These are phyloP conservation scores for Monilinia laxa DNA, from an alignment of 2,329 filamentous ascomycete species.

Conservation along the genomic window DNA sequence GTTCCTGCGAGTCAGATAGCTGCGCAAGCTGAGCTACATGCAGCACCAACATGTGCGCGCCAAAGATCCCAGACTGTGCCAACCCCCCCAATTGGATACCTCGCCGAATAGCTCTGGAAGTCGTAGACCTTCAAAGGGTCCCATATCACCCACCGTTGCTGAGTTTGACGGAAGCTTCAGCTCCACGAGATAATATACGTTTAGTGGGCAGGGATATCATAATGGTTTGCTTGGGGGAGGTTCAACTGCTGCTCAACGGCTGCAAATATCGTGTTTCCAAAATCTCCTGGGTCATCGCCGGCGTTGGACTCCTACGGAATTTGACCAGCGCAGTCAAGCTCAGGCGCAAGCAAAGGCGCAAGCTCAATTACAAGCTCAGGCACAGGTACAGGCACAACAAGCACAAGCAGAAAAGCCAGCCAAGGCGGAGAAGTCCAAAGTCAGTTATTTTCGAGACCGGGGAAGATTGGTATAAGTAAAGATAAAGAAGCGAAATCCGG, in stretches of 20 bases:
- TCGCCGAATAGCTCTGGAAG: conserved; percentile 30
- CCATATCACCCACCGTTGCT: conserved; percentile 62
- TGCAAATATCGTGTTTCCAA: conserved; percentile 68
- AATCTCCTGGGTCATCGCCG: conserved; percentile 46
- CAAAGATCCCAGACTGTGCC: conserved; percentile 76
- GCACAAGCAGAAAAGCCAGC: conserved; percentile 55
- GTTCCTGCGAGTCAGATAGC: conserved; percentile 74
- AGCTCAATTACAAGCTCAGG: conserved; percentile 3
- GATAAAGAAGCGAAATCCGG: conserved; percentile 64
- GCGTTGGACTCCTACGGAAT: conserved; percentile 40
- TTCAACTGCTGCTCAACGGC: conserved; percentile 68
- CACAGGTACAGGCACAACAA: not conserved
- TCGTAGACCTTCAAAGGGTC: conserved; percentile 43
- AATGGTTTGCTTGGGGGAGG: conserved; percentile 62
- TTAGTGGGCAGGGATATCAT: conserved; percentile 52
- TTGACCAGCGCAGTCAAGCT: conserved; percentile 33
- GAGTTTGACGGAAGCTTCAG: conserved; percentile 64
- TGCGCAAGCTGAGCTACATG: conserved; percentile 74
- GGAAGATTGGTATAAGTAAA: conserved; percentile 69
- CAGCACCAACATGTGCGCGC: conserved; percentile 55
- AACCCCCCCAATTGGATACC: conserved; percentile 45
- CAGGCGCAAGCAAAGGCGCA: conserved; percentile 9
- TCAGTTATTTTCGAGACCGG: conserved; percentile 76
- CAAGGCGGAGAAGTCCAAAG: conserved; percentile 70
- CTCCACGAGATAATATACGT: conserved; percentile 55